Evolutionary conservation across 2,329 filamentous ascomycete species (phyloP).

Genomic region (Didymella segeticola): DNA sequence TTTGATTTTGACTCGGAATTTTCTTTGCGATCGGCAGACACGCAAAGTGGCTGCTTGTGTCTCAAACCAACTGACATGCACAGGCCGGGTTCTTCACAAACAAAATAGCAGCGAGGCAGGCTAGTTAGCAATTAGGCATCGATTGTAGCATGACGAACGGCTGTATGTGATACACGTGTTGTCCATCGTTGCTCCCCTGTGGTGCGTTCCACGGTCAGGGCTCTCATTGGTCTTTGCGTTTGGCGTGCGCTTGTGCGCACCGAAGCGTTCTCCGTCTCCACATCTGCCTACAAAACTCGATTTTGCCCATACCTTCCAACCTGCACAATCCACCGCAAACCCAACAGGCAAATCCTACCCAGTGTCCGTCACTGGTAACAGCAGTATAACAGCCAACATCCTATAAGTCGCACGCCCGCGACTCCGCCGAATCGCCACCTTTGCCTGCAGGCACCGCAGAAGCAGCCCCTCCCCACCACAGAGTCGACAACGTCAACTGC

Average conservation of each 20-base stretch:
- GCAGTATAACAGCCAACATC: constrained; percentile 22
- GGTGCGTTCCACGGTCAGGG: constrained; percentile 1
- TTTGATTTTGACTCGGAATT: constrained; percentile 10
- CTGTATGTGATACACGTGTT: constrained; percentile 19
- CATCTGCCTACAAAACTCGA: constrained; percentile 19
- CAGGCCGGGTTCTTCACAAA: not conserved
- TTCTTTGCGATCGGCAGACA: constrained; percentile 11
- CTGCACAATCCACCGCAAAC: constrained; percentile 30
- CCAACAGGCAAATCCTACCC: constrained; percentile 25
- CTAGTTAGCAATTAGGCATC: not conserved
- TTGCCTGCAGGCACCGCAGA: constrained; percentile 34
- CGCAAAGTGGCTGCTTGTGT: constrained; percentile 5
- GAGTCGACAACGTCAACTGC: constrained; percentile 50
- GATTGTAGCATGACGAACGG: constrained; percentile 4
- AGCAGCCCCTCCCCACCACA: constrained; percentile 41
- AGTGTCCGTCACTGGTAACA: constrained; percentile 32
- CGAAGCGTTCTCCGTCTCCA: constrained; percentile 14
- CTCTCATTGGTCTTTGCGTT: constrained; percentile 10
- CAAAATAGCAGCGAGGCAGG: not conserved
- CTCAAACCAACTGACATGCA: not conserved
- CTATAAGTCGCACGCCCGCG: constrained; percentile 36
- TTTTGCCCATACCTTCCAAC: constrained; percentile 13
- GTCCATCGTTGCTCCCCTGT: constrained; percentile 7
- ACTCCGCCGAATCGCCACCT: constrained; percentile 45
- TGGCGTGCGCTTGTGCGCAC: constrained; percentile 9